phyloP scores from a whole-genome alignment of 495 filamentous ascomycete genomes.

The Penicillium taxi region DNA sequence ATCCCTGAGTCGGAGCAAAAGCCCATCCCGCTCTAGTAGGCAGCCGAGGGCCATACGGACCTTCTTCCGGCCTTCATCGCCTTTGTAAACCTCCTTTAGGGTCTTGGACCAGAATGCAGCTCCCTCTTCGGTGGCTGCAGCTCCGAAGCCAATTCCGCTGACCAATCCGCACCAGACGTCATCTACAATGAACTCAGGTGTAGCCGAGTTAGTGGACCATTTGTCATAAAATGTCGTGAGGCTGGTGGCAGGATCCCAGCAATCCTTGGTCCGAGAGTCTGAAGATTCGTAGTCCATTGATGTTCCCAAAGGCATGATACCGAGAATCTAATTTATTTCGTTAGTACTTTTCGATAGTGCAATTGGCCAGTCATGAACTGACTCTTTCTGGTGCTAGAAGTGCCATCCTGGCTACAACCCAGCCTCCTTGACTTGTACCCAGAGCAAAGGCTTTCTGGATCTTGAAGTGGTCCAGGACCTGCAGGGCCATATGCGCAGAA shows the following conservation, averaged over 20 bases:
- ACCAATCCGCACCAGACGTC: constrained; percentile 50
- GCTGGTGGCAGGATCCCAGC: constrained; percentile 47
- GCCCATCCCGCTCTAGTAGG: constrained; percentile 50
- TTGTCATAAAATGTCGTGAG: constrained; percentile 34
- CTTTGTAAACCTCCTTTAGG: constrained; percentile 48
- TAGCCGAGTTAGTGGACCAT: constrained; percentile 38
- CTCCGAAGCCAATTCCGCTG: constrained; percentile 46
- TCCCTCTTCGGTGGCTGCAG: constrained; percentile 28
- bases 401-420: constrained; percentile 53
- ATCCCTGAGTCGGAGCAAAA: constrained; percentile 46
- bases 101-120: constrained; percentile 45
- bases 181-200: constrained; percentile 46
- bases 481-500: constrained; percentile 42
- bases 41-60: constrained; percentile 50
- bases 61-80: constrained; percentile 49
- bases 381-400: constrained; percentile 52
- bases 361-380: neutral
- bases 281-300: constrained; percentile 56
- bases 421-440: constrained; percentile 58
- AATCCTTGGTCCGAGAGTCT: constrained; percentile 41
- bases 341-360: neutral
- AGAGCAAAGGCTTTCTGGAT: constrained; percentile 49
- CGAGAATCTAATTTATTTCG: constrained; percentile 35
- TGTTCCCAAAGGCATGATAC: constrained; percentile 54
- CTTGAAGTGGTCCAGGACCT: constrained; percentile 45